Evolutionary conservation across 306 rosid genomes (phyloP).

Genomic region (Gynostemma pentaphyllum): DNA sequence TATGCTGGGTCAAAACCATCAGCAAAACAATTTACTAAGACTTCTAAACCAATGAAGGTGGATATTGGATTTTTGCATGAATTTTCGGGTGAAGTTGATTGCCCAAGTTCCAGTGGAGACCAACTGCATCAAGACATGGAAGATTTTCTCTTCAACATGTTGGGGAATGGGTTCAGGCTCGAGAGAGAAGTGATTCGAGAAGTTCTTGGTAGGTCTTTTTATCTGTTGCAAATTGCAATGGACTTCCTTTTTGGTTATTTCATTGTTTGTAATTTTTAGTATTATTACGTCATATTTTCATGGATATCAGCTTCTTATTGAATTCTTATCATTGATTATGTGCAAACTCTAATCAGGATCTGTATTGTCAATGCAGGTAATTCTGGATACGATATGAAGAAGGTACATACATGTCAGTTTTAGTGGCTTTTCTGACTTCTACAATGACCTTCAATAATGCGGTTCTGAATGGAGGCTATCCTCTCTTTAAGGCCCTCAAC

Average conservation of each 20-base stretch:
- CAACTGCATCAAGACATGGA: conserved; percentile 53
- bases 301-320: not conserved
- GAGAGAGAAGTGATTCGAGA: conserved; percentile 45
- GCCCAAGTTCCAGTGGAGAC: conserved; percentile 18
- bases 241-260: not conserved
- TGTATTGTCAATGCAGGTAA: conserved; percentile 45
- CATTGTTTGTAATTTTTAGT: not conserved
- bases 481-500: not conserved
- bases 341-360: conserved; percentile 19
- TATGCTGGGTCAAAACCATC: conserved; percentile 29
- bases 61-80: conserved; percentile 35
- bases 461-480: not conserved
- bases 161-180: conserved; percentile 67
- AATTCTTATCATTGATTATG: not conserved
- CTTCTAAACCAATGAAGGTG: conserved; percentile 40
- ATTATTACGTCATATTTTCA: not conserved
- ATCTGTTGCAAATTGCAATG: not conserved
- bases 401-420: conserved; percentile 36
- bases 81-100: conserved; percentile 25
- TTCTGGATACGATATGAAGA: conserved; percentile 66
- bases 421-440: not conserved
- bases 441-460: not conserved
- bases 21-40: conserved; percentile 19
- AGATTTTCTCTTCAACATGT: conserved; percentile 64
- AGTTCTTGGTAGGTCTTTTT: conserved; percentile 56